Evolutionary conservation across 78 protist genomes (phyloP).

Genomic region (Protostelium mycophagum): DNA sequence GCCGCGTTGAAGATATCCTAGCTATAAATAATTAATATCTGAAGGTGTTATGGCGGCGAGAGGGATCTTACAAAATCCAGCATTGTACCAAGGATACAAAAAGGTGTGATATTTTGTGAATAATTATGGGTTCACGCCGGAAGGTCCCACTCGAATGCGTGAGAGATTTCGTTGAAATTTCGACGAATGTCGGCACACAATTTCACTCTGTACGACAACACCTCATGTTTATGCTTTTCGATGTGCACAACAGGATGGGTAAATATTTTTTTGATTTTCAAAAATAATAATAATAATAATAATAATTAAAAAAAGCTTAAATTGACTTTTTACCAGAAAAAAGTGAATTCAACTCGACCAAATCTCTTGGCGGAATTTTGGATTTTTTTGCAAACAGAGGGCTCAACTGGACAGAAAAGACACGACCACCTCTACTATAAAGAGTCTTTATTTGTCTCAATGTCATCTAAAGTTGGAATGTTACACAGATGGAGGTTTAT

Average conservation of each 20-base stretch:
- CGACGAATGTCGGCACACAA: conserved; percentile 27
- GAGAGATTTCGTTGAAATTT: conserved; percentile 33
- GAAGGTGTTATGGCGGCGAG: conserved; percentile 83
- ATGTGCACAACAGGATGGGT: conserved; percentile 31
- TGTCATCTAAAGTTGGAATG: not conserved
- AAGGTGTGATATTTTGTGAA: no score
- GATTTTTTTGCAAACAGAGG: not conserved
- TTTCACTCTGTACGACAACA: conserved; percentile 26
- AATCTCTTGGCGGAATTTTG: not conserved
- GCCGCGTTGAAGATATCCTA: no score
- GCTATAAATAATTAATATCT: no score
- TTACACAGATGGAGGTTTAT: not conserved
- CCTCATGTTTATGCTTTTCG: conserved; percentile 50
- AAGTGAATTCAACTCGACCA: conserved; percentile 3
- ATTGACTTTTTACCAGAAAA: not conserved
- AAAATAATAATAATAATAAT: not conserved
- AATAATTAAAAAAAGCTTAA: not conserved
- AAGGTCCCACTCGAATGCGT: conserved; percentile 55
- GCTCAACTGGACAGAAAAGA: not conserved
- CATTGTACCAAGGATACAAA: conserved; percentile 56
- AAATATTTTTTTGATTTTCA: not conserved
- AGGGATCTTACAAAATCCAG: conserved; percentile 77
- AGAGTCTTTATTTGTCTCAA: not conserved
- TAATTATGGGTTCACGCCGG: no score
- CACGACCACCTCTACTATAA: not conserved